A percentile compares a stretch with the other conserved stretches of the same genome.
phyloP scores from a whole-genome alignment of 2,329 filamentous ascomycete genomes.

The Colletotrichum paranaense region DNA sequence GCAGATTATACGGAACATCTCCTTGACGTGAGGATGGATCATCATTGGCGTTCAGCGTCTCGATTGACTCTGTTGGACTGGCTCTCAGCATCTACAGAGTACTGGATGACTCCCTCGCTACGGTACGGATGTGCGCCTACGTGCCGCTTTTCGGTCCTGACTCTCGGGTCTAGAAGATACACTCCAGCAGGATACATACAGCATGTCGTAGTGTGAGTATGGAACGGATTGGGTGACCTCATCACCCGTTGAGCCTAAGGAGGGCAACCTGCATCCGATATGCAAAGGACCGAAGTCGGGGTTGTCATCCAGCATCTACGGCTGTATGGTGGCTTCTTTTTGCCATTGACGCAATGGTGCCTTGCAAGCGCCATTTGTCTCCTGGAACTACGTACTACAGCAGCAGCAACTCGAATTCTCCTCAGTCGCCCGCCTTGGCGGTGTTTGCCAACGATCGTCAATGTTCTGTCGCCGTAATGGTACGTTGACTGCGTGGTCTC shows the following conservation, averaged over 20 bases:
- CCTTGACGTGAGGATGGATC: slow-evolving; percentile 5
- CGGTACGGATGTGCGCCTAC: slow-evolving; percentile 8
- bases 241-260: neutral
- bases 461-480: neutral
- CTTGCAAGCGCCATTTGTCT: neutral
- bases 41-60: neutral
- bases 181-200: slow-evolving; percentile 2
- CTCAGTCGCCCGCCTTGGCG: neutral
- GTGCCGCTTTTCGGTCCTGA: slow-evolving; percentile 16
- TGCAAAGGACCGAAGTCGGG: slow-evolving; percentile 15
- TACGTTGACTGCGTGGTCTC: neutral
- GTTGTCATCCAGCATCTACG: neutral
- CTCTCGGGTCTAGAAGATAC: slow-evolving; percentile 18
- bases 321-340: neutral
- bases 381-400: neutral
- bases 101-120: neutral
- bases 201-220: neutral
- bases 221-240: slow-evolving; percentile 8
- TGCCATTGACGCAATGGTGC: neutral
- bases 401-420: neutral
- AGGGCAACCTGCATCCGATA: neutral
- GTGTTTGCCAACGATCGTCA: neutral
- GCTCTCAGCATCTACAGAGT: neutral
- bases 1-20: neutral
- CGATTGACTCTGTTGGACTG: neutral